Percentiles rank a stretch among this genome's conserved stretches.
phyloP scores from a whole-genome alignment of 805 yeast species.

The Torulaspora gathmanii region DNA sequence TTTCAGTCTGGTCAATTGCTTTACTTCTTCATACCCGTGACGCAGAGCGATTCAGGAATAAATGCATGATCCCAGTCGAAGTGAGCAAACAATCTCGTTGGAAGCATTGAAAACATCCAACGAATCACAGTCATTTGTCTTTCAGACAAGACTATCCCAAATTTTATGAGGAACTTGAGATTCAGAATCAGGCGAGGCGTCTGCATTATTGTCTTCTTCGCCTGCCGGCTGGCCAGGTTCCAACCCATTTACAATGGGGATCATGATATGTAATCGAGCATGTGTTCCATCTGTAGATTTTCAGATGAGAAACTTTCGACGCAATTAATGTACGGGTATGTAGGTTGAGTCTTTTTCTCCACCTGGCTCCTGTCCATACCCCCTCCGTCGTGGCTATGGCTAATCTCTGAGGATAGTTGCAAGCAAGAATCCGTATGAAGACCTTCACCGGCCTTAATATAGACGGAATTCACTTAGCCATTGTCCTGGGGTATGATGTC shows the following conservation, averaged over 20 bases:
- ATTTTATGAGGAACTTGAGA: neutral
- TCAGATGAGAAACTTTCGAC: neutral
- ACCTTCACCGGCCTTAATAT: too few species aligned
- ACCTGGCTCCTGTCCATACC: too few species aligned
- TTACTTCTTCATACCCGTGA: neutral
- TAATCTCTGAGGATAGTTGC: too few species aligned
- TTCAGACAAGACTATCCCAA: neutral
- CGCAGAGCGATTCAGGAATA: conserved; percentile 9
- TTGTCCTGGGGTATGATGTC: neutral
- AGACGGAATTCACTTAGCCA: neutral
- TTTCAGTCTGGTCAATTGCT: neutral
- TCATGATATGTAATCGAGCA: conserved; percentile 7
- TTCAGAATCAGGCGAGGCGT: neutral
- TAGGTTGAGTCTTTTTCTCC: neutral
- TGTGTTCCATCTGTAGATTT: conserved; percentile 5
- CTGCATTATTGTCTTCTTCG: neutral
- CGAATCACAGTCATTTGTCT: neutral
- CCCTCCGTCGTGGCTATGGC: too few species aligned
- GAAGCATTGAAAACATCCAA: neutral
- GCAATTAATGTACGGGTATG: conserved; percentile 7
- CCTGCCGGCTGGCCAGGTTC: neutral
- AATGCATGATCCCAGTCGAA: conserved; percentile 11
- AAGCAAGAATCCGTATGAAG: too few species aligned
- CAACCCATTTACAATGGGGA: conserved; percentile 2
- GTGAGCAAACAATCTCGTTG: conserved; percentile 7